Base-by-base conservation (phyloP, 345 rosid species). In the Anacardium occidentale region DNA sequence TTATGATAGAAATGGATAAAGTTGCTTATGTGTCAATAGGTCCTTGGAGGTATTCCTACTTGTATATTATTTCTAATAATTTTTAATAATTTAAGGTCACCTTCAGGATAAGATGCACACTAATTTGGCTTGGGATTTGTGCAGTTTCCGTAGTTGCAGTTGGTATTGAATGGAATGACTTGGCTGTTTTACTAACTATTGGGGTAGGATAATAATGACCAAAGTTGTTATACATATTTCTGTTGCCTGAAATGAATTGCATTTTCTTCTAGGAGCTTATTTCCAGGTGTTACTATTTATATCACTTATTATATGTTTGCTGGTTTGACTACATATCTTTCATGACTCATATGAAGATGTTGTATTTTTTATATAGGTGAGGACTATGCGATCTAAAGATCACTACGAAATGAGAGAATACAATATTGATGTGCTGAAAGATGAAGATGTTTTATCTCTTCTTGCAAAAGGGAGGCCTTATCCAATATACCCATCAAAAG, bases 401-500 rank as follows among this genome's bases (percentile, higher is more conserved):
- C 99, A 92, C 81, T 95, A 86, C 83, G 98, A 95, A 82, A 87
- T 95, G 83, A 86, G 88, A 82, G 97, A 92, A 58, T 95, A 92
- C 75, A 79, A 79, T 75, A 92, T 92, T 67, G 94, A 92, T 75
- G 82, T 86, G 78, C 83, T 95, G 70, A 83, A 87, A 79, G 94
- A 89, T 88, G 91, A 78, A 67, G 81, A 83, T 1, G 92, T 83
- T 74, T 79, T 90, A 59, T 85, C 87, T 75, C 76, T 76, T 77
- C 77, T 62, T 62, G 71, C 76, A 61, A 85, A 83, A 68, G 88
- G 77, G 79, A 90, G 87, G 82, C 97, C 96, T 34, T 91, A 90
- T 85, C 96, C 97, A 74, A 95, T 95, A 64, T 92, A 95, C 83
- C 96, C 98, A 70, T 88, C 97, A 62, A 95, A 92, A 84, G 96